Base-by-base conservation (phyloP, 805 yeast species). In the Ogataea philodendri region DNA sequence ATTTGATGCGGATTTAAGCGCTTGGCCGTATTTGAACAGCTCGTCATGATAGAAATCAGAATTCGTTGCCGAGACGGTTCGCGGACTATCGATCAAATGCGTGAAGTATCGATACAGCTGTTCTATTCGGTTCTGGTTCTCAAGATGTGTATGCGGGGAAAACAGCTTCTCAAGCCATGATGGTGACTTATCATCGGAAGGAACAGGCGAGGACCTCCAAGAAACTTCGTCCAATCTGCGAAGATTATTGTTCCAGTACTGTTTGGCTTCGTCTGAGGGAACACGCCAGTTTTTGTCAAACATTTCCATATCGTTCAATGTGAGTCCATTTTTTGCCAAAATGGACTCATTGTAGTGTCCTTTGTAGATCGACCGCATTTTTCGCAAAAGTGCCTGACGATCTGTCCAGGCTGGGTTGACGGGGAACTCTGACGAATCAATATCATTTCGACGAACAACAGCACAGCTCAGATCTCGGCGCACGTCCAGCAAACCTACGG, bases 381-480 rank as follows among this genome's bases (percentile, higher is more conserved):
- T 21, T 17, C 40, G 22, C 5, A 42, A 33, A 5, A 30, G 35
- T 13, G 32, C 15, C 30, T 42, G 46, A 16, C 31, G 22, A 4
- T 27, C 18, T 15, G 41, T 35, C 48, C 48, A 44, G 9, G 27
- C 25, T 3, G 30, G 41, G 16, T 32, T 26, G 4, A 24, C 22
- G 15, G 30, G 29, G 10, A 37, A 15, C 10, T 30, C 35, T 9
- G 29, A 7, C 15, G 9, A n/a, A 19, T 28, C 25, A 7, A 25
- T 22, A 24, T 16, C 27, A n/a, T 9, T 13, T 6, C 37, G 37
- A 1, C n/a, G 26, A 9, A 11, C n/a, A n/a, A n/a, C n/a, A n/a
- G n/a, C n/a, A n/a, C n/a, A n/a, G n/a, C n/a, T n/a, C n/a, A n/a
- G n/a, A n/a, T n/a, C n/a, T n/a, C n/a, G n/a, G n/a, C n/a, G n/a